phyloP scores from a whole-genome alignment of 768 basidiomycete species.

The Boletellus sp. region DNA sequence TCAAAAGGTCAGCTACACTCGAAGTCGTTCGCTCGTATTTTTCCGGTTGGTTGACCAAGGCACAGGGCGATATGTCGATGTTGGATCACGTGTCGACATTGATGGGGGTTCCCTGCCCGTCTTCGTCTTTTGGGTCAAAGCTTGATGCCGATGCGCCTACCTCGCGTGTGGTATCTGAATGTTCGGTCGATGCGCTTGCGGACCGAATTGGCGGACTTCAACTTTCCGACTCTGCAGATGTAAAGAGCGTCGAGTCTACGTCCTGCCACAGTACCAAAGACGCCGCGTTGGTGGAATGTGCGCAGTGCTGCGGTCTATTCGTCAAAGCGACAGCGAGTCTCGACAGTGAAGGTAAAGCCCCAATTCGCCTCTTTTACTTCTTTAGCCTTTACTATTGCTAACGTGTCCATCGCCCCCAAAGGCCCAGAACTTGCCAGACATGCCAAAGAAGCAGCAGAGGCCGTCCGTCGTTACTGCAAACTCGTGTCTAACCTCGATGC shows the following conservation, averaged over 20 bases:
- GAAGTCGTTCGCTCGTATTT: neutral
- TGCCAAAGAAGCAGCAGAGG: slow-evolving; percentile 14
- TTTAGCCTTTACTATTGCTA: too few relatives aligned
- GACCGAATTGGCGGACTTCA: slow-evolving; percentile 18
- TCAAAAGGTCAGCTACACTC: slow-evolving; percentile 53
- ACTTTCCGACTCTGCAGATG: slow-evolving; percentile 10
- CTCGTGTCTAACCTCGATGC: slow-evolving; percentile 12
- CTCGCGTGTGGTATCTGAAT: slow-evolving; percentile 1
- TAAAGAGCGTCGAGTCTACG: neutral
- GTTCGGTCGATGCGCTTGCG: slow-evolving; percentile 17
- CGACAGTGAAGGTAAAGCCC: slow-evolving; percentile 15
- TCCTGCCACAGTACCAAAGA: slow-evolving; percentile 3
- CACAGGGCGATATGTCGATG: slow-evolving; percentile 44
- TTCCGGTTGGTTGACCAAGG: neutral
- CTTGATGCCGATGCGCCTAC: neutral
- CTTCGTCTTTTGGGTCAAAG: slow-evolving; percentile 3
- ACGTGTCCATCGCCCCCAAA: neutral
- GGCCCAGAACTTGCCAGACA: slow-evolving; percentile 21
- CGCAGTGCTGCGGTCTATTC: slow-evolving; percentile 41
- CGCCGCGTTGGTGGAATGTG: slow-evolving; percentile 32
- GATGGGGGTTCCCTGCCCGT: slow-evolving; percentile 27
- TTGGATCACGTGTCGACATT: slow-evolving; percentile 47
- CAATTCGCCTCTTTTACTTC: neutral
- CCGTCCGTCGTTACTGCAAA: slow-evolving; percentile 19
- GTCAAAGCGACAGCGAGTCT: slow-evolving; percentile 42